Evolutionary conservation across 2,329 filamentous ascomycete species (phyloP).

Genomic region (Neocucurbitaria cava): DNA sequence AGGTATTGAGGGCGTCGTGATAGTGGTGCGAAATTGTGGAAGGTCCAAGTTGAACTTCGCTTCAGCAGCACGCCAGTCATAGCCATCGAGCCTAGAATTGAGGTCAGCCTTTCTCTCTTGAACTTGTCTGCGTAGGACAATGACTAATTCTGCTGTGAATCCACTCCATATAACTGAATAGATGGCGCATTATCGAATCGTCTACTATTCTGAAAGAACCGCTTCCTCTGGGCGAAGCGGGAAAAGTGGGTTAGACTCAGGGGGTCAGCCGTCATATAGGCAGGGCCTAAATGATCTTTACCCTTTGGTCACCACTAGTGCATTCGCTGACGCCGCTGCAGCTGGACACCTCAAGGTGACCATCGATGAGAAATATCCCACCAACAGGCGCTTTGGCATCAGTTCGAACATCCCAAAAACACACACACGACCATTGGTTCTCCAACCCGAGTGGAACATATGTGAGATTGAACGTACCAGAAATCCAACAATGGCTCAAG

Average conservation of each 20-base stretch:
- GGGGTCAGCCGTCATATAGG: neutral
- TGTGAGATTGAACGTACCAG: constrained; percentile 53
- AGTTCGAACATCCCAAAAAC: neutral
- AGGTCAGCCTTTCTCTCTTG: neutral
- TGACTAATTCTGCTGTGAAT: neutral
- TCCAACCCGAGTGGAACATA: neutral
- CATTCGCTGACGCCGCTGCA: neutral
- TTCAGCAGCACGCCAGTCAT: constrained; percentile 70
- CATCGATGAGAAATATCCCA: neutral
- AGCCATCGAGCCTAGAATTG: constrained; percentile 64
- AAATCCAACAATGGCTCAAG: constrained; percentile 71
- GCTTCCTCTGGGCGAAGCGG: neutral
- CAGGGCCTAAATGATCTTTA: neutral
- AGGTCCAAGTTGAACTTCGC: constrained; percentile 63
- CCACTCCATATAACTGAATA: no score
- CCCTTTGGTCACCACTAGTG: neutral
- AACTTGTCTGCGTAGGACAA: neutral
- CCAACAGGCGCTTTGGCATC: neutral
- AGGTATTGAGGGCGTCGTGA: constrained; percentile 46
- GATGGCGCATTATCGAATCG: neutral
- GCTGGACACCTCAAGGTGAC: neutral
- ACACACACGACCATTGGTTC: neutral
- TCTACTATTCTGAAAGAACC: neutral
- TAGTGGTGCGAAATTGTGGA: constrained; percentile 69
- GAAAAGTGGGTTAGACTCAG: neutral